Evolutionary conservation across 495 filamentous ascomycete species (phyloP), one percentile per base, ranked within the genome.

Genomic region (Annulohypoxylon maeteangense): DNA sequence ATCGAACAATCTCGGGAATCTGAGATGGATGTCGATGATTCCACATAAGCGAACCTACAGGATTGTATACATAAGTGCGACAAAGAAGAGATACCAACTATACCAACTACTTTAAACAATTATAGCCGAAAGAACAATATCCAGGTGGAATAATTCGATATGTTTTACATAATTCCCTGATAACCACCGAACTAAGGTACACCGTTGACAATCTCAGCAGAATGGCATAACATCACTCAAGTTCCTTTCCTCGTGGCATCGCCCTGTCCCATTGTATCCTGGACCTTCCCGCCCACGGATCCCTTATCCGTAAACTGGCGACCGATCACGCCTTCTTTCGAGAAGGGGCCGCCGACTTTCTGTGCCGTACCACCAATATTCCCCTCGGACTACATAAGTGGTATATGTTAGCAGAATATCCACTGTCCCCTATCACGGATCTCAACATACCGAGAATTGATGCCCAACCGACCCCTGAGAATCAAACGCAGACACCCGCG

Each of bases 311-410:
- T 84, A 62, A 87, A 88, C 70, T 85, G 84, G 32, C 76, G 80
- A 25, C 85, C 86, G 51, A 87, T 79, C 20, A 72, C 45, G 7
- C 85, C 84, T 10, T 82, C 80, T 58, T 82, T 82, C 36, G 69
- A 81, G 47, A 88, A 77, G 0, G 86, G 85, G 0, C 87, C 88
- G n/a, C 87, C 86, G 7, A 89, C 63, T 36, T 75, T 81, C 56
- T 89, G 78, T 5, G 81, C 84, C 5, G 79, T 80, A 31, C 84
- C 80, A 14, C 87, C 85, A 34, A 89, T 79, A 0, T 79, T 76
- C 23, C 88, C 86, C 12, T 87, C 80, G 11, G 82, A 69, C 80
- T 82, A 71, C 4, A 57, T 18, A 42, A 44, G 3, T 0, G 22
- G 20, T n/a, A 29, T 4, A 6, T 69, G 22, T 53, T 1, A 20